A percentile compares a stretch with the other conserved stretches of the same genome.
Evolutionary conservation across 2,329 filamentous ascomycete genomes (phyloP).

Genomic region (Aspergillus sp.): DNA sequence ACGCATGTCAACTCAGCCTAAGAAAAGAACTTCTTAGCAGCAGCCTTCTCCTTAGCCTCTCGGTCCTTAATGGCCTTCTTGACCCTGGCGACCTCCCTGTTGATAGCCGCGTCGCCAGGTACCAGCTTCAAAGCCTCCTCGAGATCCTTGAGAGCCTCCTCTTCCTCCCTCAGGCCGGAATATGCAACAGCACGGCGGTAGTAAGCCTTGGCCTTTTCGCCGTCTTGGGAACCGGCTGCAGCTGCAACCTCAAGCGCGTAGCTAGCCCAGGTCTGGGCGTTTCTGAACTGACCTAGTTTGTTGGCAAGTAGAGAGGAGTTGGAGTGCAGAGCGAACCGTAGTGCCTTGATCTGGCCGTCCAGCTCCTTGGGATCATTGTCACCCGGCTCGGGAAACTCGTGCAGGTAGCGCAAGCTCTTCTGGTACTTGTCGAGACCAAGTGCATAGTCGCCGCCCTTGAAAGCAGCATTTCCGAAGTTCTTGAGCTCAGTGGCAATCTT

Average conservation of each 20-base stretch:
- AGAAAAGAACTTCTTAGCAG: conserved; percentile 83
- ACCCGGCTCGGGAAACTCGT: conserved; percentile 64
- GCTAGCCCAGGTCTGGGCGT: conserved; percentile 61
- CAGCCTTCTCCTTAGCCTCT: conserved; percentile 81
- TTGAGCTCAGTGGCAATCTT: conserved; percentile 80
- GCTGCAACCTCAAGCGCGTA: conserved; percentile 60
- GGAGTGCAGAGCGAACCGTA: conserved; percentile 79
- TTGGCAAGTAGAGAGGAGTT: conserved; percentile 80
- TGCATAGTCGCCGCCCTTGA: conserved; percentile 66
- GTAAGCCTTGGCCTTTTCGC: conserved; percentile 80
- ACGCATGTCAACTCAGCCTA: conserved; percentile 21
- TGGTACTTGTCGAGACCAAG: conserved; percentile 84
- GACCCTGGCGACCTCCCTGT: conserved; percentile 65
- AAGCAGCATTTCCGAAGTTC: conserved; percentile 83
- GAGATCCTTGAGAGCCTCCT: conserved; percentile 66
- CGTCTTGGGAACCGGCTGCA: conserved; percentile 53
- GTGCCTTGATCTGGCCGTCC: conserved; percentile 57
- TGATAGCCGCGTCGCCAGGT: conserved; percentile 66
- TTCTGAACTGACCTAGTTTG: conserved; percentile 66
- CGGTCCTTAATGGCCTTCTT: conserved; percentile 68
- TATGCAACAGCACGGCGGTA: conserved; percentile 75
- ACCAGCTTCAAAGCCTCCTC: conserved; percentile 65
- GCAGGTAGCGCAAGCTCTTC: conserved; percentile 82
- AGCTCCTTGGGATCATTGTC: conserved; percentile 64
- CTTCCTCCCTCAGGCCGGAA: conserved; percentile 72